Base-by-base conservation (phyloP, 176 grass and related monocot genomes). In the Phoenix roebelenii region DNA sequence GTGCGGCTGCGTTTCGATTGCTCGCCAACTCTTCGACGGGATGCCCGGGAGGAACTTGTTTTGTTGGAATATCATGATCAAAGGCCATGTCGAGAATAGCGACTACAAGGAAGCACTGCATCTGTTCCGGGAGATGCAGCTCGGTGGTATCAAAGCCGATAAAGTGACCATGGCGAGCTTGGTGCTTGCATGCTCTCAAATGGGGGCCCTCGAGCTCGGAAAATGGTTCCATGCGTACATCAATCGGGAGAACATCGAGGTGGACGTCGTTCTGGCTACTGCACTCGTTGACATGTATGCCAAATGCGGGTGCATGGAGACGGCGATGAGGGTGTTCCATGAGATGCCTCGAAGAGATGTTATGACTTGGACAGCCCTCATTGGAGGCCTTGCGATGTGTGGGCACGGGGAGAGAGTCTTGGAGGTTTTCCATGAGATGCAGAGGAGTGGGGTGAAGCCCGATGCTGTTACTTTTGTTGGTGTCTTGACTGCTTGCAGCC, bases 211-310 rank as follows among this genome's bases (percentile, higher is more conserved):
- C 7, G 67, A 70, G 55, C 54, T 58, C 6, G 67, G 67, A 23
- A 70, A 59, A 49, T 70, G 67, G 67, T 58, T 70, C 20, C 67
- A 70, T 51, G 54, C 4, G 5, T 59, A 70, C 54, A 70, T 70
- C n/a, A 44, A 16, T 1, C 29, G 54, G 15, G 54, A 58, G 54
- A 70, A 58, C 15, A 5, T 70, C 16, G 55, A 70, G 15, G 32
- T 70, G 67, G 55, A 59, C 17, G 55, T 59, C 3, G 22, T 70
- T 49, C 55, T 70, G 35, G 55, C 22, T 3, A 70, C 67, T 50
- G 67, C 67, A 59, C 67, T 70, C 4, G 55, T 70, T 22, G 67
- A 70, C 19, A 59, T 70, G 67, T 70, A 70, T 7, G 67, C 32
- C 19, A 58, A 57, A 23, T 70, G 67, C 5, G 67, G 67, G 22